Base-by-base conservation (phyloP, 108 stramenopile species). In the Chaetoceros muelleri region DNA sequence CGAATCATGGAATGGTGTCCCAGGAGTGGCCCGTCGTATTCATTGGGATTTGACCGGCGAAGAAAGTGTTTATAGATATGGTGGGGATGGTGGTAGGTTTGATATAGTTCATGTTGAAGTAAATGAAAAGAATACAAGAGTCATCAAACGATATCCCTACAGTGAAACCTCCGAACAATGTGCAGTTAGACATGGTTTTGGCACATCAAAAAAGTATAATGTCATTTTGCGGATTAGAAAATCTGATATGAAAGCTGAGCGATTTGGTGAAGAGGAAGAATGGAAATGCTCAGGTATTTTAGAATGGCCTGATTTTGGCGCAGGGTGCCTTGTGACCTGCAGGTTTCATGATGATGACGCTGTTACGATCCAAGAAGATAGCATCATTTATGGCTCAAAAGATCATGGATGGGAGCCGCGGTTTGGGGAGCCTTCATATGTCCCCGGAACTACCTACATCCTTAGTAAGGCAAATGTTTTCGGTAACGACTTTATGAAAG, bases 221-320 rank as follows among this genome's bases (percentile, higher is more conserved):
- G 73, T 90, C 28, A 52, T 90, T 40, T 67, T 90, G 10, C 65
- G 88, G 21, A 45, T 90, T 28, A 24, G 55, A 54, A 30, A 57
- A 46, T 46, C 20, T 20, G 55, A 17, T 20, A 13, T 31, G 22
- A 54, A 25, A 44, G 19, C 30, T 5, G 17, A 30, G 46, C 46
- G 8, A 18, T 44, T 28, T n/a, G 29, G 63, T 18, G 52, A 48
- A 19, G 62, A 52, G 44, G 20, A 24, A 2, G 71, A 79, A 30
- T 40, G 5, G 5, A 10, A 5, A 13, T 40, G 34, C 34, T 13
- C 34, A 5, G 90, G 85, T 26, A 65, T 93, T 2, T n/a, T 93
- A 52, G 91, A 93, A 57, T 80, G 76, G 76, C 91, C 91, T 18
- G 87, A 88, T 62, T 93, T 83, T 67, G 85, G 85, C 25, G 82